Percentiles rank a stretch among this genome's conserved stretches.
phyloP scores from a whole-genome alignment of 441 rosid genomes.

The Gossypium davidsonii region DNA sequence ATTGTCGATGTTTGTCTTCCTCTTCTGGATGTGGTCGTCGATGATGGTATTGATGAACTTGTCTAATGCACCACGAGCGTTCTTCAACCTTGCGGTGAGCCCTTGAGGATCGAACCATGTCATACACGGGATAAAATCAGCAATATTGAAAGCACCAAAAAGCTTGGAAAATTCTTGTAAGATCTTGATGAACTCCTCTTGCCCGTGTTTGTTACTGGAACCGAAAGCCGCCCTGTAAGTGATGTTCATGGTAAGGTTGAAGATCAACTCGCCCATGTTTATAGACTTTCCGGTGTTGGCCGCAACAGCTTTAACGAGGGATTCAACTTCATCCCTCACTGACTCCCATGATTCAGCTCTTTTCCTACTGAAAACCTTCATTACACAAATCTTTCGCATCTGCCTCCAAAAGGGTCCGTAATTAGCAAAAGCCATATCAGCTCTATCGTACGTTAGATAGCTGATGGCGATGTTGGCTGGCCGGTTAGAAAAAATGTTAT shows the following conservation, averaged over 20 bases:
- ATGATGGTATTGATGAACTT: slow-evolving; percentile 67
- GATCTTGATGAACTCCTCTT: slow-evolving; percentile 67
- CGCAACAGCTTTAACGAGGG: slow-evolving; percentile 32
- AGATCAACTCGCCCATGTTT: slow-evolving; percentile 72
- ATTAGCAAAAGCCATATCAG: slow-evolving; percentile 94
- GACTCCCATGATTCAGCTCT: slow-evolving; percentile 93
- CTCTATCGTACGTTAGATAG: slow-evolving; percentile 77
- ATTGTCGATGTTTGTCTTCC: slow-evolving; percentile 2
- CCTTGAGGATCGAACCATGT: slow-evolving; percentile 80
- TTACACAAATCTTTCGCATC: slow-evolving; percentile 89
- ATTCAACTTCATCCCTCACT: slow-evolving; percentile 74
- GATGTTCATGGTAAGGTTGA: slow-evolving; percentile 62
- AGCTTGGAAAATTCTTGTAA: slow-evolving; percentile 90
- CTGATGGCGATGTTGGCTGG: slow-evolving; percentile 75
- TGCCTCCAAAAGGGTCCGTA: slow-evolving; percentile 97
- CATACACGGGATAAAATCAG: slow-evolving; percentile 72
- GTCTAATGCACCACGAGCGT: slow-evolving; percentile 65
- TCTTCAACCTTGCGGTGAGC: slow-evolving; percentile 38
- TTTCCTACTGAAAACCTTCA: slow-evolving; percentile 85
- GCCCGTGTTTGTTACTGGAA: slow-evolving; percentile 42
- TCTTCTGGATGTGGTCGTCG: slow-evolving; percentile 65
- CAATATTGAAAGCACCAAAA: slow-evolving; percentile 86
- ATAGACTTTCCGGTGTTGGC: slow-evolving; percentile 40
- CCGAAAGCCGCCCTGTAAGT: slow-evolving; percentile 88
- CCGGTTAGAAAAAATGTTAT: slow-evolving; percentile 71